Base-by-base conservation (phyloP, 2,329 filamentous ascomycete species). In the Aurifilum marmelostoma region DNA sequence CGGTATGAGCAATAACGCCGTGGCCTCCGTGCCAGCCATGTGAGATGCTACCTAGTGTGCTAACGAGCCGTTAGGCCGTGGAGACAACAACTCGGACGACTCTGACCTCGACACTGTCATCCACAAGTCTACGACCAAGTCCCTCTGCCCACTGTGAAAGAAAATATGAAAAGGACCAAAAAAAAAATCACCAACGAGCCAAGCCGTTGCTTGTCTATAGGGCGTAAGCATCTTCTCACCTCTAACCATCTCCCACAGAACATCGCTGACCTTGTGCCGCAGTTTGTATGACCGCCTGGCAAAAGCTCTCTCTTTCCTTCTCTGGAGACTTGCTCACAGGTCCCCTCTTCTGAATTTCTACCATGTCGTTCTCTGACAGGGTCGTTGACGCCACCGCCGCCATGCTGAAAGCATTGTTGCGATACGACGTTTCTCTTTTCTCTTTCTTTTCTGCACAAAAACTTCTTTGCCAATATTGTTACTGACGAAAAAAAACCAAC, bases 301-400 rank as follows among this genome's bases (percentile, higher is more conserved):
- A 70, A 72, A 72, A 73, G 66, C 70, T 74, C 74, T 77, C 77
- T 73, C 74, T 69, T 74, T 34, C 34, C 74, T 77, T 78, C 73
- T 74, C 74, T n/a, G n/a, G 70, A 73, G 71, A 71, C 74, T 72
- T 68, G 70, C 73, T 66, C 74, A 71, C 43, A 47, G 52, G 61
- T 69, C 50, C 62, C 58, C 3, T 64, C 73, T 75, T 64, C 73
- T 75, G 75, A 73, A 69, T 68, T 72, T 68, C 68, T 73, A 73
- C 71, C 71, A 4, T 73, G 66, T 71, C 75, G n/a, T 62, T 67
- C 67, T n/a, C 62, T 52, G 71, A 64, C 50, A 67, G 27, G 21
- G 69, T 63, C 18, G 69, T 54, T 52, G 61, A 66, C 63, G 34
- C 50, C 27, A 34, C 18, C 54, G 37, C 47, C 6, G 29, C 50